Conservation (phyloP, 306 rosid genomes). For the Prinsepia uniflora region DNA sequence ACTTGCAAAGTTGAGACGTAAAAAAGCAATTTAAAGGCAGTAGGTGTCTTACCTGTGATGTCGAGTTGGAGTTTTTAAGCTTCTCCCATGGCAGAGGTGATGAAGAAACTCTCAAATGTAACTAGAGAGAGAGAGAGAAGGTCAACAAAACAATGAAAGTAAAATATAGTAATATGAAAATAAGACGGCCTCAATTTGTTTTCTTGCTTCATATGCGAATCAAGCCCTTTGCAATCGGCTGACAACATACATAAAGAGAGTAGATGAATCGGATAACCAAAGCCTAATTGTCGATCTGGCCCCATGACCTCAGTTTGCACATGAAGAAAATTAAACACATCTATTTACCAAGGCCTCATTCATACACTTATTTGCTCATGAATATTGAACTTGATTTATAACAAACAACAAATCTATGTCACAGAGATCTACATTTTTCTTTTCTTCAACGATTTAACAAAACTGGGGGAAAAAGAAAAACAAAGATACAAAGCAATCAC, state of each 20-base stretch:
- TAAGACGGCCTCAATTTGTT: not conserved
- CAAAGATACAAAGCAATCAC: constrained; percentile 5
- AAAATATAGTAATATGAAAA: too few relatives aligned
- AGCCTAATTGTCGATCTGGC: too few relatives aligned
- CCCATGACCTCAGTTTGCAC: too few relatives aligned
- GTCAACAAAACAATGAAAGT: too few relatives aligned
- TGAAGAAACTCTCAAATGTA: not conserved
- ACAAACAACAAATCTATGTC: constrained; percentile 32
- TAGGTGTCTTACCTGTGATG: constrained; percentile 18
- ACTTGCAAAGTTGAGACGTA: too few relatives aligned
- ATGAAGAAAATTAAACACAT: too few relatives aligned
- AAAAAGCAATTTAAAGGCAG: not conserved
- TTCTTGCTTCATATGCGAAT: not conserved
- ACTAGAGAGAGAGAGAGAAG: not conserved
- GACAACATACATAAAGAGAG: not conserved
- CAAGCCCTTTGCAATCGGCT: not conserved
- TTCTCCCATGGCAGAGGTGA: constrained; percentile 17
- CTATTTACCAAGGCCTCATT: too few relatives aligned
- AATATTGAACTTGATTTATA: constrained; percentile 40
- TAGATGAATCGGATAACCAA: not conserved
- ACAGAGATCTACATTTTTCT: constrained; percentile 33
- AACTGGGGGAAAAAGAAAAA: constrained; percentile 34
- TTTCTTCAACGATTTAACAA: constrained; percentile 35
- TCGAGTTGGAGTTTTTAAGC: constrained; percentile 21
- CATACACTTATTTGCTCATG: not conserved